These are phyloP conservation scores for Pseudonitzschia delicatissima DNA, from an alignment of 108 stramenopile genomes.

Conservation along the genomic window DNA sequence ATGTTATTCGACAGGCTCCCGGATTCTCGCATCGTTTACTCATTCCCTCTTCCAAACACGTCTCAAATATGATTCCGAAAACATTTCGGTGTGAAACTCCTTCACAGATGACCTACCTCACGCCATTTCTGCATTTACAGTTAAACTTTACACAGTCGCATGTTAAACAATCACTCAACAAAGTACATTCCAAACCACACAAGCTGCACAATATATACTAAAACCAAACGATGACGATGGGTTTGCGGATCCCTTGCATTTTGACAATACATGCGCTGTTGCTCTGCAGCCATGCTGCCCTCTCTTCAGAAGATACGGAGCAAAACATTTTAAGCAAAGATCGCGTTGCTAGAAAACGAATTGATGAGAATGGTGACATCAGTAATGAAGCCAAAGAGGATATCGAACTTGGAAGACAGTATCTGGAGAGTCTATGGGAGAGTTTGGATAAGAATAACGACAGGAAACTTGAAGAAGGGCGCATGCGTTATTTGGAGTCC, in stretches of 20 bases:
- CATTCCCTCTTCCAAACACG: no score
- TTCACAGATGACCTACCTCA: no score
- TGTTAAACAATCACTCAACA: no score
- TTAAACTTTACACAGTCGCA: no score
- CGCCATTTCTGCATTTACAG: no score
- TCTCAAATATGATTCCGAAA: no score
- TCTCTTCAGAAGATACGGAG: neutral
- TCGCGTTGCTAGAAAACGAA: slow-evolving; percentile 1
- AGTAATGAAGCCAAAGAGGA: neutral
- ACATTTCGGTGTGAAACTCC: no score
- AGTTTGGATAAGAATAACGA: slow-evolving; percentile 9
- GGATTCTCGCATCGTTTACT: neutral
- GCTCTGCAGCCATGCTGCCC: neutral
- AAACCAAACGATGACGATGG: no score
- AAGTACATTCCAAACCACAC: no score
- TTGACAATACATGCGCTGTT: slow-evolving; percentile 1
- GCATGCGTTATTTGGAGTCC: neutral
- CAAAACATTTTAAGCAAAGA: neutral
- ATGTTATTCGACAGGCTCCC: neutral
- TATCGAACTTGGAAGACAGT: neutral
- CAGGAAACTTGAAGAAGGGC: neutral
- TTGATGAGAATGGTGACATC: neutral
- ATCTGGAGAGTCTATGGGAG: slow-evolving; percentile 10
- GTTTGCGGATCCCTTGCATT: neutral
- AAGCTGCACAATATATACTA: no score